Conservation (phyloP, 768 basidiomycete species). For the Dendrothele bispora region DNA sequence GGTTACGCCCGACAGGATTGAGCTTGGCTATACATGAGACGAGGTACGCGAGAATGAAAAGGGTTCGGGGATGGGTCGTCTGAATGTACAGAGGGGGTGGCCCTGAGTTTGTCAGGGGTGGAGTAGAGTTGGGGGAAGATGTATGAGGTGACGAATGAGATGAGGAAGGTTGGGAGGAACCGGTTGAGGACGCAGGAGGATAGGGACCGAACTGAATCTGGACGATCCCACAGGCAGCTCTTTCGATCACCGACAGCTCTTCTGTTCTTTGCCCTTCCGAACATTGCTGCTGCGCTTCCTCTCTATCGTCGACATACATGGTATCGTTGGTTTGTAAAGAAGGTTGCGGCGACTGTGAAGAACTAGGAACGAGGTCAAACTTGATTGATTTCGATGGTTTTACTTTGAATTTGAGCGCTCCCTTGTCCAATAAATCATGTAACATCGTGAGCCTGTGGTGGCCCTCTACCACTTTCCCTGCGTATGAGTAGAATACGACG, state of each 20-base stretch:
- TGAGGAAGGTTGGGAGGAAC: no score
- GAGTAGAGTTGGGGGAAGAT: slow-evolving; percentile 31
- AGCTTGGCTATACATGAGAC: slow-evolving; percentile 66
- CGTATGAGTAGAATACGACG: slow-evolving; percentile 61
- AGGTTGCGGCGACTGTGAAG: neutral
- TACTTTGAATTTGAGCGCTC: slow-evolving; percentile 34
- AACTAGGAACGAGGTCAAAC: no score
- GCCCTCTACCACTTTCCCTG: slow-evolving; percentile 47
- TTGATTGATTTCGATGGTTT: slow-evolving; percentile 9
- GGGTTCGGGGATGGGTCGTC: slow-evolving; percentile 65
- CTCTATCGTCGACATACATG: neutral
- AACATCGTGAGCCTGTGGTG: slow-evolving; percentile 54
- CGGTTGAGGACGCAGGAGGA: no score
- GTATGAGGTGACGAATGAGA: slow-evolving; percentile 35
- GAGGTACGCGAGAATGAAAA: slow-evolving; percentile 67
- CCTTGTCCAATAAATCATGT: slow-evolving; percentile 68
- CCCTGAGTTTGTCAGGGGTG: no score
- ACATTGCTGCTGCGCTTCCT: neutral
- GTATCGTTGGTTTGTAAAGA: neutral
- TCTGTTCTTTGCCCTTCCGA: neutral
- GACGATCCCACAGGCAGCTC: slow-evolving; percentile 24
- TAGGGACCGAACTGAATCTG: slow-evolving; percentile 15
- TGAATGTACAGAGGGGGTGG: slow-evolving; percentile 57
- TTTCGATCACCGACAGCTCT: neutral
- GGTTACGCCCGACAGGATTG: slow-evolving; percentile 72